Evolutionary conservation across 2,329 filamentous ascomycete genomes (phyloP).

Genomic region (Trichoderma koningii): DNA sequence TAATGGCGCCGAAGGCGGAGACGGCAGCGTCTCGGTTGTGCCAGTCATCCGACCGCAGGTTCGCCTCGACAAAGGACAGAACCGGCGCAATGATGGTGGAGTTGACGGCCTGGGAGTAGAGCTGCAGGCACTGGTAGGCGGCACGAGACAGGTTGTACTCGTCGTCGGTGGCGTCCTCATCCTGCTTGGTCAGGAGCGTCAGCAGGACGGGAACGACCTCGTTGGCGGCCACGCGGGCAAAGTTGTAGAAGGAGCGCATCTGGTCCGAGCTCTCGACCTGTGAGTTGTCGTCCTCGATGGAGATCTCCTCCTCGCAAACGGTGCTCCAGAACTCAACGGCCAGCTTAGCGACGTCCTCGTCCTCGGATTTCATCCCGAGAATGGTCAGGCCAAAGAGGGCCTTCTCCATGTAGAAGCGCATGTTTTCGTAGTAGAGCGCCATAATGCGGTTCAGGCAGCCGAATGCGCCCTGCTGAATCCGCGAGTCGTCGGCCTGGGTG

Average conservation of each 20-base stretch:
- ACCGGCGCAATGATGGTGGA: conserved; percentile 83
- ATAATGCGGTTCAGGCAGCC: conserved; percentile 98
- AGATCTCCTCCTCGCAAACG: conserved; percentile 98
- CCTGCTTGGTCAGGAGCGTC: conserved; percentile 88
- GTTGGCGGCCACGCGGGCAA: conserved; percentile 85
- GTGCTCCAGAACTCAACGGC: conserved; percentile 99
- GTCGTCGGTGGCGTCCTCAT: conserved; percentile 94
- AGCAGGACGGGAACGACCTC: conserved; percentile 94
- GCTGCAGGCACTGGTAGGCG: conserved; percentile 92
- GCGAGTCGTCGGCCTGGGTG: conserved; percentile 85
- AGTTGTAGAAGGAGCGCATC: conserved; percentile 92
- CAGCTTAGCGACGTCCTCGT: conserved; percentile 97
- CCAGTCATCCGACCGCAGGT: conserved; percentile 91
- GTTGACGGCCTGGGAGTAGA: conserved; percentile 91
- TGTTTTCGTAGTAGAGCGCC: conserved; percentile 98
- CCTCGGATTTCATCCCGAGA: conserved; percentile 95
- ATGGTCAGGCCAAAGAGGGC: conserved; percentile 96
- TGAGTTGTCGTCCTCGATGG: conserved; percentile 95
- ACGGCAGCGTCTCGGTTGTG: conserved; percentile 93
- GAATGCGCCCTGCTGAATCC: conserved; percentile 94
- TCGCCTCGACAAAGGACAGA: conserved; percentile 85
- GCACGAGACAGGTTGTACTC: conserved; percentile 97
- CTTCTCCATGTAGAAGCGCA: conserved; percentile 99
- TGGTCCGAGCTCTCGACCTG: conserved; percentile 74
- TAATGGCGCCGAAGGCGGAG: conserved; percentile 95